phyloP scores from a whole-genome alignment of 352 stramenopile genomes.

The Stramenopiles sp. region DNA sequence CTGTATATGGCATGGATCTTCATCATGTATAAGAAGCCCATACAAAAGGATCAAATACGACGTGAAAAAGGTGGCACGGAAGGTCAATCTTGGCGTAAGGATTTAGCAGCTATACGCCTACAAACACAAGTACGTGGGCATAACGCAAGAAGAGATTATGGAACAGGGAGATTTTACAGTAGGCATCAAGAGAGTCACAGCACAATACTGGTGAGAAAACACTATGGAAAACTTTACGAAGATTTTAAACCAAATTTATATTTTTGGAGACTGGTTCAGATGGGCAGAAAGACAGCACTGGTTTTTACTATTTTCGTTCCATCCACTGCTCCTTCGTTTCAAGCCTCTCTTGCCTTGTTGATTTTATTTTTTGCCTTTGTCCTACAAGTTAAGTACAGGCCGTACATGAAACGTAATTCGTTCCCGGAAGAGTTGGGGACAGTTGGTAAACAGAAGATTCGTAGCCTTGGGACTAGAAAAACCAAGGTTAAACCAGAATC shows the following conservation, averaged over 20 bases:
- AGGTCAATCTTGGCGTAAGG: neutral
- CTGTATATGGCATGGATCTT: neutral
- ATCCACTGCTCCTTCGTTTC: neutral
- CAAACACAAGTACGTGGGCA: neutral
- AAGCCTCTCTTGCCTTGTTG: neutral
- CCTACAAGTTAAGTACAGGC: neutral
- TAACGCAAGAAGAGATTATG: neutral
- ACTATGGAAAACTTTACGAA: slow-evolving; percentile 22
- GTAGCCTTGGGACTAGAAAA: too few species aligned
- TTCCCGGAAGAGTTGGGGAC: neutral
- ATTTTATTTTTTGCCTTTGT: neutral
- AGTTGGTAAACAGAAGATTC: too few species aligned
- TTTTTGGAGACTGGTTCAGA: slow-evolving; percentile 21
- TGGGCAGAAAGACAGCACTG: slow-evolving; percentile 17
- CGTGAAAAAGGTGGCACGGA: neutral
- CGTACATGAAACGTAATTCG: neutral
- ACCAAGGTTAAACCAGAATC: too few species aligned
- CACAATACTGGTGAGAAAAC: neutral
- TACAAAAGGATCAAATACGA: neutral
- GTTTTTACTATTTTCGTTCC: slow-evolving; percentile 12
- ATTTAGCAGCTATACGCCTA: neutral
- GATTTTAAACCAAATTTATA: slow-evolving; percentile 20
- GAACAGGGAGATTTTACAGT: neutral
- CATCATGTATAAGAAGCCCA: neutral
- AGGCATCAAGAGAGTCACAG: neutral